A percentile compares a stretch with the other conserved stretches of the same genome.
Conservation (phyloP, 2,329 filamentous ascomycete genomes). For the Clarireedia paspali region DNA sequence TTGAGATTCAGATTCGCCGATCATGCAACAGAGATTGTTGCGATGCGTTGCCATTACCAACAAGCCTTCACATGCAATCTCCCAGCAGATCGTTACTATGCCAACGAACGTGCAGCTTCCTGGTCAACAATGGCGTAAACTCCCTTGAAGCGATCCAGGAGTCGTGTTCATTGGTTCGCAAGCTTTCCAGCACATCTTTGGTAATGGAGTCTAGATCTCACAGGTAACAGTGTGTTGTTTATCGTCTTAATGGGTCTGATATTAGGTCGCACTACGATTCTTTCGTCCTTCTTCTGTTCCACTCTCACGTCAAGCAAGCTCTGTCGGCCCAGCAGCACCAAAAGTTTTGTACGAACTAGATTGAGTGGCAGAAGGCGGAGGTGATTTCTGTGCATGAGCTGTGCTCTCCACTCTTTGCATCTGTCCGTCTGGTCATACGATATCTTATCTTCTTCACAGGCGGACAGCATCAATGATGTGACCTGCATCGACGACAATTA, state of each 20-base stretch:
- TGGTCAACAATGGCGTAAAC: not conserved
- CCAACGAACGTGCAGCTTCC: not conserved
- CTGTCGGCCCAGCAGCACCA: not conserved
- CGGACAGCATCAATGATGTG: constrained; percentile 14
- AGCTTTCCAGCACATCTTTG: not conserved
- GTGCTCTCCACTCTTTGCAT: constrained; percentile 15
- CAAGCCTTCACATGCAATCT: not conserved
- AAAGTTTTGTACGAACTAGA: not conserved
- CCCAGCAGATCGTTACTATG: not conserved
- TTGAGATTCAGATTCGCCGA: too few relatives aligned
- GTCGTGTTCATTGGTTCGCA: not conserved
- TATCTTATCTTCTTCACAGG: not conserved
- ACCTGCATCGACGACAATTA: constrained; percentile 10
- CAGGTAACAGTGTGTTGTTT: not conserved
- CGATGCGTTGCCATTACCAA: too few relatives aligned
- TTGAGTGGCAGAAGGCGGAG: constrained; percentile 1
- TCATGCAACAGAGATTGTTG: too few relatives aligned
- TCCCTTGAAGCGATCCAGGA: not conserved
- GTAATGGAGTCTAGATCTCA: constrained; percentile 1
- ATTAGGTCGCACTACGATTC: not conserved
- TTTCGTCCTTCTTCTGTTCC: not conserved
- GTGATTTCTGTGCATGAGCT: constrained; percentile 12
- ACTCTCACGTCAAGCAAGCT: not conserved
- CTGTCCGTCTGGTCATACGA: not conserved
- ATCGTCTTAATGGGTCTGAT: constrained; percentile 1